A percentile compares a stretch with the other conserved stretches of the same genome.
phyloP scores from a whole-genome alignment of 139 green algal genomes.

The Auxenochlorella protothecoides region DNA sequence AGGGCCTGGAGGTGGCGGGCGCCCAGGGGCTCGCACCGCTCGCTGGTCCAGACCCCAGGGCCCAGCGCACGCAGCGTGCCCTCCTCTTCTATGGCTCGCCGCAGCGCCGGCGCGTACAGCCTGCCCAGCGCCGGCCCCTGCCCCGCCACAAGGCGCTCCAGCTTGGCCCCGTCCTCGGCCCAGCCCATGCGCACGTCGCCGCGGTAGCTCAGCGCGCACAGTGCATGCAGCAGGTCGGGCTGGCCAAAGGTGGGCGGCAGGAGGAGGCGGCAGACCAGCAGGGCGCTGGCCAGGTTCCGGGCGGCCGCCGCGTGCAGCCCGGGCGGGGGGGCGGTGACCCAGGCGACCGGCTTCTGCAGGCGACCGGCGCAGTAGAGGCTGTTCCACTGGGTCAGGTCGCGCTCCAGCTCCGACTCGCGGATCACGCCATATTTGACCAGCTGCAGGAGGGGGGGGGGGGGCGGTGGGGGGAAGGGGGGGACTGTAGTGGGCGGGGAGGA shows the following conservation, averaged over 20 bases:
- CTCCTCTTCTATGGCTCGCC: no score
- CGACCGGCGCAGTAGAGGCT: slow-evolving; percentile 64
- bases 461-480: no score
- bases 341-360: slow-evolving; percentile 73
- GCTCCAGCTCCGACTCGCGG: slow-evolving; percentile 23
- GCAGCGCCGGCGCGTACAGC: slow-evolving; percentile 9
- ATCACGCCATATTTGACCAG: slow-evolving; percentile 83
- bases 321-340: neutral
- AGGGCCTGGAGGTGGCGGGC: no score
- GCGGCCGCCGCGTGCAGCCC: neutral
- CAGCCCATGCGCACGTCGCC: slow-evolving; percentile 65
- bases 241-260: neutral
- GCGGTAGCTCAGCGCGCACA: slow-evolving; percentile 69
- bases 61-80: no score
- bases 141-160: slow-evolving; percentile 49
- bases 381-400: slow-evolving; percentile 63
- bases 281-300: neutral
- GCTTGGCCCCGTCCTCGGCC: slow-evolving; percentile 75
- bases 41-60: no score
- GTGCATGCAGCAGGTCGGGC: slow-evolving; percentile 50
- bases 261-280: neutral
- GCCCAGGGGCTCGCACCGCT: no score
- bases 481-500: neutral
- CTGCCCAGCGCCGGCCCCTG: slow-evolving; percentile 8
- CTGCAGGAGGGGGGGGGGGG: slow-evolving; percentile 1